A percentile compares a stretch with the other conserved stretches of the same genome.
These are phyloP conservation scores for Plasmodium coatneyi DNA, from an alignment of 169 alveolate species.

Conservation along the genomic window DNA sequence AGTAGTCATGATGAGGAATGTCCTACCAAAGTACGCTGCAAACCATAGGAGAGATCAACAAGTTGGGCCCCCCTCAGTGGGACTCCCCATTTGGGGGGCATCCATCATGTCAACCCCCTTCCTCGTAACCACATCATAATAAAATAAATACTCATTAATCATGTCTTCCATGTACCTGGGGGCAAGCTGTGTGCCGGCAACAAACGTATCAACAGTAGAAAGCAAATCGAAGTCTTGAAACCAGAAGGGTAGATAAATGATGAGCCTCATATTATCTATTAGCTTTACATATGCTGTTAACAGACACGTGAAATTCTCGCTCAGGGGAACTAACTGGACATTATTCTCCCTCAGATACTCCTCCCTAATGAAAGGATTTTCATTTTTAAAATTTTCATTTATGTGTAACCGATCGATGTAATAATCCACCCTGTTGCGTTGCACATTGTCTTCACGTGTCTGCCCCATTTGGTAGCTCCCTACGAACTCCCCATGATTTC, in stretches of 20 bases:
- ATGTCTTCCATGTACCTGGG: slow-evolving; percentile 47
- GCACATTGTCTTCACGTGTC: not conserved
- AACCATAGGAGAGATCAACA: not conserved
- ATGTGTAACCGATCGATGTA: slow-evolving; percentile 23
- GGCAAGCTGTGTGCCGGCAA: slow-evolving; percentile 7
- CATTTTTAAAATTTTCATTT: slow-evolving; percentile 11
- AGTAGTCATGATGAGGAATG: not conserved
- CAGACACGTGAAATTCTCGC: slow-evolving; percentile 43
- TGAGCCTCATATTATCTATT: slow-evolving; percentile 41
- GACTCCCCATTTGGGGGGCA: not conserved
- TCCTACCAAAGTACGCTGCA: not conserved
- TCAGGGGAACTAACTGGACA: slow-evolving; percentile 28
- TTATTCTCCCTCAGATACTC: slow-evolving; percentile 28
- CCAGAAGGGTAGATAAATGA: slow-evolving; percentile 59
- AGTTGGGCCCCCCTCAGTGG: not conserved
- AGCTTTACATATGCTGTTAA: slow-evolving; percentile 42
- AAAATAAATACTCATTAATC: slow-evolving; percentile 29
- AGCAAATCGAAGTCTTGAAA: slow-evolving; percentile 33
- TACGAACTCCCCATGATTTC: not conserved
- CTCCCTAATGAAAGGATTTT: slow-evolving; percentile 17
- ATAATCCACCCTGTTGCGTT: slow-evolving; percentile 3
- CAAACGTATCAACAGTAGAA: slow-evolving; percentile 45
- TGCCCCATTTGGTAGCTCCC: not conserved
- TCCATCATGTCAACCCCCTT: slow-evolving; percentile 7
- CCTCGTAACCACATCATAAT: slow-evolving; percentile 10